Conservation (phyloP, 1,139 yeast species). For the Tardiomyces depauwii region DNA sequence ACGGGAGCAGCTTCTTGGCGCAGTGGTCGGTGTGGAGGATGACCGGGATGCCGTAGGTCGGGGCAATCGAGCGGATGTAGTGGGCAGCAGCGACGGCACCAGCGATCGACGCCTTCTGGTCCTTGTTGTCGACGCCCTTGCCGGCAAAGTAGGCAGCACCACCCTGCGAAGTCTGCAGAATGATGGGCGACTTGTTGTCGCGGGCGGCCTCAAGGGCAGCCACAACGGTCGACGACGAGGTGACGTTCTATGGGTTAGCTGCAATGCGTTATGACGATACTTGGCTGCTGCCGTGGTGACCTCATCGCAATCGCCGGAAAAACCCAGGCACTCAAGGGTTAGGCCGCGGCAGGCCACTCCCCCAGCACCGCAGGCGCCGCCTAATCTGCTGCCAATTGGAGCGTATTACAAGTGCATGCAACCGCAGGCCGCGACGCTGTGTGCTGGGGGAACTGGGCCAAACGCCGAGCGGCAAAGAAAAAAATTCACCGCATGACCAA, state of each 20-base stretch:
- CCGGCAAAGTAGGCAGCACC: constrained; percentile 99
- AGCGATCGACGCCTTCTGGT: constrained; percentile 88
- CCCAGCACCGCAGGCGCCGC: neutral
- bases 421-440: too few species aligned
- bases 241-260: constrained; percentile 43
- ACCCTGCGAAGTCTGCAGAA: constrained; percentile 96
- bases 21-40: constrained; percentile 98
- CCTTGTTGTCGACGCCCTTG: constrained; percentile 91
- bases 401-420: too few species aligned
- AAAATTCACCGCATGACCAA: too few species aligned
- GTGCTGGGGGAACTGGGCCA: too few species aligned
- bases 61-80: constrained; percentile 94
- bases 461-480: too few species aligned
- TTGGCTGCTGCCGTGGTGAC: neutral
- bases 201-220: constrained; percentile 98
- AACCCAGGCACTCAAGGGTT: neutral
- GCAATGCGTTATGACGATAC: neutral
- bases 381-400: neutral
- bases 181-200: constrained; percentile 90
- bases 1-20: constrained; percentile 94
- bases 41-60: constrained; percentile 93
- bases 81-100: constrained; percentile 98
- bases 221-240: constrained; percentile 94
- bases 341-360: neutral
- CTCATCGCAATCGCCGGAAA: neutral